Evolutionary conservation across 2,329 filamentous ascomycete species (phyloP), one percentile per base, ranked within the genome.

Genomic region (Venturia carpophila): DNA sequence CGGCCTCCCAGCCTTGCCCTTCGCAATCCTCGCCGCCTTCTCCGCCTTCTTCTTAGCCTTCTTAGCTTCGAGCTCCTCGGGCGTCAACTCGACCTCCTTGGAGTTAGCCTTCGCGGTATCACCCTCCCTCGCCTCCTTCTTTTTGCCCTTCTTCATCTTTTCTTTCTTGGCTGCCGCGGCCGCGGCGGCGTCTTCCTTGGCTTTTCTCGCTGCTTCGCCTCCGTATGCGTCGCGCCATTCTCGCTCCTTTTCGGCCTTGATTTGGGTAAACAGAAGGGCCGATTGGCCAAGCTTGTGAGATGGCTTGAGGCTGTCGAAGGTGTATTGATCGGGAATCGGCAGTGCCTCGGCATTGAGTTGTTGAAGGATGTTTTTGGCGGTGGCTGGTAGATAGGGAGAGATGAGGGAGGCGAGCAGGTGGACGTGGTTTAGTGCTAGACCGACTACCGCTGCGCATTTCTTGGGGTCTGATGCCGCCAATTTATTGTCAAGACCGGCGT

Each of bases 311-410:
- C 67, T 76, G 72, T 68, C 70, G 5, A 74, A 71, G 66, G 72
- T 69, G 74, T 74, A 78, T 6, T 68, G 67, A 65, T 77, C 75
- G 2, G 89, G 87, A 67, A 92, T 91, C 43, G 76, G 76, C 60
- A 82, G 71, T 84, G 77, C 68, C 64, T 84, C 74, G 60, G 76
- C 77, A 66, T 88, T 84, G 37, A 97, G 83, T 78, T 97, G 93
- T 68, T 84, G 77, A 69, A 91, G 84, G 70, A 97, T 96, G 41
- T 85, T 85, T 67, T 82, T 82, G 3, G 89, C 82, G 10, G 89
- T 92, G n/a, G 83, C 83, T 49, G 91, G 92, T 82, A 97, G 90
- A 78, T 93, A 97, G 0, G 92, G 92, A 63, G 86, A 85, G 65
- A 92, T 84, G 55, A 96, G 79, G 64, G 85, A 87, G 27, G 92